Percentiles rank a stretch among this genome's conserved stretches.
phyloP scores from a whole-genome alignment of 352 stramenopile genomes.

The Pythium monospermum region DNA sequence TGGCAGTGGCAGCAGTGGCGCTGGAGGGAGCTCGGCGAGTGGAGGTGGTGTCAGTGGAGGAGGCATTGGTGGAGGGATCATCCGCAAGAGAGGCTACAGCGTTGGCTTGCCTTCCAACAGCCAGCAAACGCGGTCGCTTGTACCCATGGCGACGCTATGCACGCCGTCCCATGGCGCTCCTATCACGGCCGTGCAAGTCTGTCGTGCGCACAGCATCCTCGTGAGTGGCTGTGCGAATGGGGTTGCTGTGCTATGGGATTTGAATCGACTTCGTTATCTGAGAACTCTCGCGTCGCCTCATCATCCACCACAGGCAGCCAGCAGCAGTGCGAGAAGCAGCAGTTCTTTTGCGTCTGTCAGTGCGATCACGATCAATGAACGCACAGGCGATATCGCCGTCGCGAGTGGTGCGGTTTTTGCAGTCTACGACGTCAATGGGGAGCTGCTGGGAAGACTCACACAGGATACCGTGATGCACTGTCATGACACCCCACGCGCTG shows the following conservation, averaged over 20 bases:
- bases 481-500: constrained; percentile 27
- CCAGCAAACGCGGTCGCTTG: constrained; percentile 35
- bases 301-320: too few species aligned
- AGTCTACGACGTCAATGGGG: constrained; percentile 68
- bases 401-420: constrained; percentile 41
- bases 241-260: constrained; percentile 58
- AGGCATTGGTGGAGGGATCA: background rate
- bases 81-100: constrained; percentile 25
- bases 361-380: constrained; percentile 57
- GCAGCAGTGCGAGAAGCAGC: constrained; percentile 5
- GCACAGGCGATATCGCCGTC: constrained; percentile 57
- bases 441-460: constrained; percentile 41
- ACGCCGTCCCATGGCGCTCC: constrained; percentile 30
- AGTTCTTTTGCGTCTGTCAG: constrained; percentile 22
- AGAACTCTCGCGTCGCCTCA: constrained; percentile 28
- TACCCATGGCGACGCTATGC: constrained; percentile 35
- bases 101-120: constrained; percentile 23
- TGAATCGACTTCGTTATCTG: constrained; percentile 59
- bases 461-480: constrained; percentile 44
- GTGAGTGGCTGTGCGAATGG: constrained; percentile 57
- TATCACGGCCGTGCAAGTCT: constrained; percentile 53
- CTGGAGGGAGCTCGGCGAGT: too few species aligned
- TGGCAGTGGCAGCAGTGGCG: background rate
- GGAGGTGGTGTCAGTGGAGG: too few species aligned
- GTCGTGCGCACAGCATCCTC: constrained; percentile 55